Conservation (phyloP, 2,329 filamentous ascomycete genomes). For the Pseudopithomyces chartarum region DNA sequence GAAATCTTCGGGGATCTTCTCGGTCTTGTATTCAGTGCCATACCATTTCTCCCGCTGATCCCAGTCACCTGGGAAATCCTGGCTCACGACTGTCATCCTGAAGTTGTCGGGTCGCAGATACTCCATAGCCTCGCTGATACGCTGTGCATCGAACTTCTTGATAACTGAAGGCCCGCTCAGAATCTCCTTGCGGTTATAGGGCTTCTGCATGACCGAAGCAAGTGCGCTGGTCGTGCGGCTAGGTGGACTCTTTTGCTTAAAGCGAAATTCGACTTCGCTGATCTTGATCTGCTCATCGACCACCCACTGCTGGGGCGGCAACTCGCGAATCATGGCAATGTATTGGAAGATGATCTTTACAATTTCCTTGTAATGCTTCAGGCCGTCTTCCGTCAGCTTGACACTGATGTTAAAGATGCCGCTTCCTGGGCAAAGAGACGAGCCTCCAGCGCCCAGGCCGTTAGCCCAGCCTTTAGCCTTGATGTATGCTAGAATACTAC, state of each 20-base stretch:
- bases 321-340: conserved; percentile 80
- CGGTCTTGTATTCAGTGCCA: conserved; percentile 87
- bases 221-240: conserved; percentile 86
- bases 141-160: conserved; percentile 77
- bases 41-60: conserved; percentile 95
- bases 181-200: conserved; percentile 82
- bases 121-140: conserved; percentile 74
- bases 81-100: conserved; percentile 79
- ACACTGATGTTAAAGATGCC: conserved; percentile 81
- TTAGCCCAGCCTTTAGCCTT: conserved; percentile 92
- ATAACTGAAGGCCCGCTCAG: conserved; percentile 79
- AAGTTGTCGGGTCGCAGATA: conserved; percentile 88
- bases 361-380: conserved; percentile 81
- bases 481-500: conserved; percentile 87
- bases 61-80: conserved; percentile 83
- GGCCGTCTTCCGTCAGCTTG: conserved; percentile 80
- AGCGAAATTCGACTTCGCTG: conserved; percentile 92
- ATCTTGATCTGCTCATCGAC: conserved; percentile 90
- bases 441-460: conserved; percentile 76
- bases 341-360: conserved; percentile 89
- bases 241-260: conserved; percentile 88
- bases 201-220: conserved; percentile 89
- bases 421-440: conserved; percentile 77
- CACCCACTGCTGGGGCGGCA: conserved; percentile 86
- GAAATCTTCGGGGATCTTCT: conserved; percentile 78